Evolutionary conservation across 1,284 basidiomycete genomes (phyloP).

Genomic region (Ganoderma sp.): DNA sequence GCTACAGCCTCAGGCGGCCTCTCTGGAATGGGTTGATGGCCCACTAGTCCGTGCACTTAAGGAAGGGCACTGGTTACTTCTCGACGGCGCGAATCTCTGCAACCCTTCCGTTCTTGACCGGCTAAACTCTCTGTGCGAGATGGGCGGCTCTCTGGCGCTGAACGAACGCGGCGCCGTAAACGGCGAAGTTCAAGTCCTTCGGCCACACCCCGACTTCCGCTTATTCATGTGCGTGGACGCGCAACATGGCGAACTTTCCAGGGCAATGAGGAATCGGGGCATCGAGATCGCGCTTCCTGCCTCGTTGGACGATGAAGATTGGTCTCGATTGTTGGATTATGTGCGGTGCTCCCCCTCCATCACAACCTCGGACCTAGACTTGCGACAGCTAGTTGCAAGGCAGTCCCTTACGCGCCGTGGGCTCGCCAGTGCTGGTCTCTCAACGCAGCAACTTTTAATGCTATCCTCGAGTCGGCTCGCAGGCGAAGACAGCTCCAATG

Average conservation of each 20-base stretch:
- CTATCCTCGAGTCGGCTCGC: conserved; percentile 44
- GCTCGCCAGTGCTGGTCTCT: background rate
- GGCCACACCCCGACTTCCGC: conserved; percentile 89
- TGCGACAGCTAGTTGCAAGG: conserved; percentile 40
- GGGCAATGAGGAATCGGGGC: conserved; percentile 98
- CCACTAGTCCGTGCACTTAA: conserved; percentile 91
- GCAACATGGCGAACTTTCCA: conserved; percentile 90
- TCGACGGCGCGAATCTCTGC: conserved; percentile 96
- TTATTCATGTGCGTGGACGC: conserved; percentile 96
- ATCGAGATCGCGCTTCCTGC: conserved; percentile 76
- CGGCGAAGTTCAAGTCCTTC: conserved; percentile 76
- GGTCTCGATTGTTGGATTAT: conserved; percentile 51
- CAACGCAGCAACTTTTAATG: background rate
- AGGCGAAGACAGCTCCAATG: conserved; percentile 56
- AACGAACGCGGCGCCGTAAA: conserved; percentile 90
- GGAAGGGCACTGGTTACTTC: conserved; percentile 87
- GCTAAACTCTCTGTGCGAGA: conserved; percentile 96
- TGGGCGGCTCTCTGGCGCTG: conserved; percentile 79
- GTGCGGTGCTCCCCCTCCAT: conserved; percentile 50
- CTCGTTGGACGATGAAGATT: conserved; percentile 51
- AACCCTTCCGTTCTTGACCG: conserved; percentile 96
- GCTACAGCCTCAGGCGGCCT: conserved; percentile 46
- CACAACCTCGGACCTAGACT: conserved; percentile 2
- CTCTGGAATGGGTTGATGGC: conserved; percentile 97
- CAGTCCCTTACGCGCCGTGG: conserved; percentile 46